Evolutionary conservation across 192 early-diverging fungal species (phyloP).

Genomic region (Coemansia sp.): DNA sequence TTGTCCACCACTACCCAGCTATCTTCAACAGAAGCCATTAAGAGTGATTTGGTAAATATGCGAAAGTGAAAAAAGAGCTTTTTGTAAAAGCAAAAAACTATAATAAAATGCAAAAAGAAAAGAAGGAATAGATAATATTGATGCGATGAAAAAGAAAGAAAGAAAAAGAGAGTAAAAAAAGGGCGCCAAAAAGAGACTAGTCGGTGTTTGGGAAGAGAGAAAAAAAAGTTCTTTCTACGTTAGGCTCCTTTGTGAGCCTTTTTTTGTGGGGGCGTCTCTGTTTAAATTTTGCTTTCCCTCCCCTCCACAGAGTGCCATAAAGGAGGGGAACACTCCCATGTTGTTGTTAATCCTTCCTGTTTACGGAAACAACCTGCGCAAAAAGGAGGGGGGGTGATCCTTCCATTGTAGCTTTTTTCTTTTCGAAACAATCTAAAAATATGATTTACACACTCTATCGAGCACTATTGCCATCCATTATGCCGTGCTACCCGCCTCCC

Average conservation of each 20-base stretch:
- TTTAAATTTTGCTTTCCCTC: not conserved
- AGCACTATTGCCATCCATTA: constrained; percentile 7
- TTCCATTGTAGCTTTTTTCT: not conserved
- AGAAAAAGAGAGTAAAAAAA: not conserved
- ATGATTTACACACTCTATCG: constrained; percentile 12
- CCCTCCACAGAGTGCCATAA: not conserved
- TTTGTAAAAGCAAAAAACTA: not conserved
- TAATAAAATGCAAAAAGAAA: not conserved
- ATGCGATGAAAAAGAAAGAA: not conserved
- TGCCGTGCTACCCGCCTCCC: not conserved
- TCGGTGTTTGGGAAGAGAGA: not conserved
- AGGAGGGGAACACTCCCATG: not conserved
- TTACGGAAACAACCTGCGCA: constrained; percentile 5
- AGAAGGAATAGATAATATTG: not conserved
- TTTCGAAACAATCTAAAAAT: not conserved
- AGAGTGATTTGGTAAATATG: not conserved
- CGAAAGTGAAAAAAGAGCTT: not conserved
- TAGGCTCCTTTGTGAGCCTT: not conserved
- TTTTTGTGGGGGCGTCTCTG: not conserved
- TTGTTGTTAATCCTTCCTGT: constrained; percentile 10
- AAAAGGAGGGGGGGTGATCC: not conserved
- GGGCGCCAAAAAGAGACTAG: not conserved
- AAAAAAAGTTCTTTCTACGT: not conserved
- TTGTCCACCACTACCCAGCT: constrained; percentile 56
- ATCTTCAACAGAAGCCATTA: constrained; percentile 26